Evolutionary conservation across 192 early-diverging fungal species (phyloP), one percentile per base, ranked within the genome.

Genomic region (Backusella australiensis): DNA sequence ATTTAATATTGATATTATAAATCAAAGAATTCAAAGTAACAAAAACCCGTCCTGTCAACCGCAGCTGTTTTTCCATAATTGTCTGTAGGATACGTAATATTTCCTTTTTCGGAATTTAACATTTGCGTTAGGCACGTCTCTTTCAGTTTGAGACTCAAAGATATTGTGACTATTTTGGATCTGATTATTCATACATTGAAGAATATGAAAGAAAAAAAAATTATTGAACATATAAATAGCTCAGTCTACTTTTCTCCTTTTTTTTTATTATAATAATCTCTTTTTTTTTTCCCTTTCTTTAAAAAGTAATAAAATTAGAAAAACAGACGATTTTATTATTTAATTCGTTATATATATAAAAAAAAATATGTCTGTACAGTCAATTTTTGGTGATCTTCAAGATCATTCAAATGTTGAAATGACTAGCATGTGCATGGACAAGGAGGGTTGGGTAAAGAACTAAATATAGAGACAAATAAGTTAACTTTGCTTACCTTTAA

Each of bases 361-460:
- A 21, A 23, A 21, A 53, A 56, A 21, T 56, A 56, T 56, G 53
- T 56, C 69, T 19, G 19, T n/a, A 15, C 69, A 32, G 39, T 71
- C 38, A 39, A 39, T 71, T 26, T 26, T 71, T 42, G 26, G 36
- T 38, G 23, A 71, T 26, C 69, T 39, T 39, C 17, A 38, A 42
- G 39, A 44, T 29, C 26, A 29, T 23, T 29, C 19, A 26, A 21
- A 44, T 34, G 21, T 2, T 15, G 38, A 38, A 39, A 26, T 38
- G 41, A 26, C 21, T 29, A 39, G 41, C 35, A 36, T 75, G 36
- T 75, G 73, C 49, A 38, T 42, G n/a, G 80, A 86, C 77, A 42
- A 46, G 32, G 85, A 86, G 63, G 85, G 85, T 17, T 86, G 82
- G 85, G 85, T 86, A 80, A 72, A 59, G 56, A 34, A 29, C 0